Base-by-base conservation (phyloP, 176 grass and related monocot genomes). In the Microstegium vimineum region DNA sequence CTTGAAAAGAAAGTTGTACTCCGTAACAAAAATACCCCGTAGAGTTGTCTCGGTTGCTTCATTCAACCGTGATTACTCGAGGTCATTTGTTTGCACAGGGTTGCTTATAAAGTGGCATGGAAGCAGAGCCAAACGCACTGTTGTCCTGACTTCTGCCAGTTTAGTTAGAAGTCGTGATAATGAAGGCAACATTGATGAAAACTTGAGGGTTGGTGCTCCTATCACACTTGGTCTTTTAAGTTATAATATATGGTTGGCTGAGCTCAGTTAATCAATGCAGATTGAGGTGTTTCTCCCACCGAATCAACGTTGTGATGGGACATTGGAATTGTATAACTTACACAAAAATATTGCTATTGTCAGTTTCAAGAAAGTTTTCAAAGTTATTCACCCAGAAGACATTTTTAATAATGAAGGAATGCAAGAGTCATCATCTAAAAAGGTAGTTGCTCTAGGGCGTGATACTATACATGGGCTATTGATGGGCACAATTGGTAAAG, bases 71-170 rank as follows among this genome's bases (percentile, higher is more conserved):
- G 40, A 63, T 37, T 70, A 22, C 35, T 20, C 8, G 6, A 78
- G 75, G 30, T 38, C 3, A 51, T 85, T 85, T 79, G 75, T 7
- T 6, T 85, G 83, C 66, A 85, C 54, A 16, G 66, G 66, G 40
- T 72, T 72, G n/a, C 41, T 85, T 85, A 72, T 85, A n/a, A 85
- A 72, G 32, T 85, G 83, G 74, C 75, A 35, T 56, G 33, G 17
- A 32, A 52, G 3, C 22, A 37, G n/a, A 71, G n/a, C 22, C 38
- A 26, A 1, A 41, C 10, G 0, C 47, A 25, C 73, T 76, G 43
- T 76, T 15, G 34, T 79, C 10, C 64, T 84, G 67, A 85, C 83
- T 72, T 85, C 83, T 38, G 83, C 75, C 31, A 71, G 54, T 72
- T 71, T 78, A 42, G 75, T 85, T 63, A 85, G 72, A 75, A 84